Conservation (phyloP, 2,329 filamentous ascomycete genomes). For the Fusarium verticillioides region DNA sequence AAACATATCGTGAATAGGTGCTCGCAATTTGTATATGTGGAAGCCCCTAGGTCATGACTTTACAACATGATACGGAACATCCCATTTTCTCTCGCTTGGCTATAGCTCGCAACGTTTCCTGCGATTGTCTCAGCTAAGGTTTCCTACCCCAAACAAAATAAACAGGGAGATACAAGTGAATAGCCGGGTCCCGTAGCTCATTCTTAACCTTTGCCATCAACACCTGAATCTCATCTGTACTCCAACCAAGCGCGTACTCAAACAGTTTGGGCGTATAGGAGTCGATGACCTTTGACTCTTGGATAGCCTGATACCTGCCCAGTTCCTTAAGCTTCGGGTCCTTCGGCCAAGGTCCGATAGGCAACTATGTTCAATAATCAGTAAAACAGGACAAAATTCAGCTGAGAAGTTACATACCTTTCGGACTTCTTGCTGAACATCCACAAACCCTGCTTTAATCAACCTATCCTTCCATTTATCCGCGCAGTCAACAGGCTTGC, state of each 20-base stretch:
- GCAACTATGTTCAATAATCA: background rate
- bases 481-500: slow-evolving; percentile 11
- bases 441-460: slow-evolving; percentile 2
- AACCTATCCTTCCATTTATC: slow-evolving; percentile 10
- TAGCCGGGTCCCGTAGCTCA: slow-evolving; percentile 19
- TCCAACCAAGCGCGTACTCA: slow-evolving; percentile 26
- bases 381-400: rapidly evolving
- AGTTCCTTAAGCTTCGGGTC: slow-evolving; percentile 23
- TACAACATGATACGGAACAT: background rate
- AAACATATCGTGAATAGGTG: too few relatives aligned
- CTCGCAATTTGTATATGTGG: too few relatives aligned
- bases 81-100: rapidly evolving
- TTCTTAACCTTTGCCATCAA: slow-evolving; percentile 32
- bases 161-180: slow-evolving; percentile 34
- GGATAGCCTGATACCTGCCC: slow-evolving; percentile 16
- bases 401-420: background rate
- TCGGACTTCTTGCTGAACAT: slow-evolving; percentile 3
- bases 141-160: slow-evolving; percentile 25
- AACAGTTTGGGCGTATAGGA: slow-evolving; percentile 35
- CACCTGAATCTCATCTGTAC: slow-evolving; percentile 14
- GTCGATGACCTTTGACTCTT: slow-evolving; percentile 19
- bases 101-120: rapidly evolving
- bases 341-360: slow-evolving; percentile 21
- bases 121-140: background rate
- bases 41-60: too few relatives aligned